Evolutionary conservation across 106 monocot species (phyloP).

Genomic region (Allium sativum): DNA sequence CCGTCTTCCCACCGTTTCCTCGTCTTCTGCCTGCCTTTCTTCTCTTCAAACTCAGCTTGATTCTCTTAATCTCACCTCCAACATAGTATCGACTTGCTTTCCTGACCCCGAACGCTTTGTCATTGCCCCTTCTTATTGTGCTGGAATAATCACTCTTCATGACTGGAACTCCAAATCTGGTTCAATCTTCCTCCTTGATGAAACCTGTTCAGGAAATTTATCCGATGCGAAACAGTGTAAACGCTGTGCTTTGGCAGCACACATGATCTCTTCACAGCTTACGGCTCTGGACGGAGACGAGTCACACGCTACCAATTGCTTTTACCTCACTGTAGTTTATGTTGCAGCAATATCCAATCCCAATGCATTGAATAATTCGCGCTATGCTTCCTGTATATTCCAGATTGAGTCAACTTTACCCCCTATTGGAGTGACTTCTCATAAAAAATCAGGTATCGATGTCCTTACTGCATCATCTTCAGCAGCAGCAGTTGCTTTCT

Average conservation of each 20-base stretch:
- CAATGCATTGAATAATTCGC: slow-evolving; percentile 31
- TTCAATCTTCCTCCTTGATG: slow-evolving; percentile 15
- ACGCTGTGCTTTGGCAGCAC: slow-evolving; percentile 43
- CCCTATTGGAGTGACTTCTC: neutral
- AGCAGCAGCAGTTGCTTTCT: slow-evolving; percentile 10
- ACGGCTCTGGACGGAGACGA: slow-evolving; percentile 45
- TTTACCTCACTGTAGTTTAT: slow-evolving; percentile 45
- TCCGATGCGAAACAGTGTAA: slow-evolving; percentile 24
- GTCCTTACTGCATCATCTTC: slow-evolving; percentile 9
- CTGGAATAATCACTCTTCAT: slow-evolving; percentile 28
- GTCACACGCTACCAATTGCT: slow-evolving; percentile 56
- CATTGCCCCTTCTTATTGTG: slow-evolving; percentile 48
- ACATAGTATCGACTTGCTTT: slow-evolving; percentile 42
- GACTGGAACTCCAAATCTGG: slow-evolving; percentile 41
- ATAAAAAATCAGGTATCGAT: neutral
- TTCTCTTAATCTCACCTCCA: slow-evolving; percentile 35
- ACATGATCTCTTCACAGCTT: slow-evolving; percentile 25
- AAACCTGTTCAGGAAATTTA: slow-evolving; percentile 33
- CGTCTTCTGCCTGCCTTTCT: slow-evolving; percentile 48
- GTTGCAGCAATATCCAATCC: slow-evolving; percentile 45
- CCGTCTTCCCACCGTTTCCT: slow-evolving; percentile 33
- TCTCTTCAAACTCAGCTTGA: slow-evolving; percentile 33
- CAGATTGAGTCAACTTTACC: slow-evolving; percentile 23
- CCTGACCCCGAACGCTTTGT: slow-evolving; percentile 25
- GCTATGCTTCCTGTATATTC: slow-evolving; percentile 32